Evolutionary conservation across 208 protist species (phyloP).

Genomic region (Angomonas ambiguus): DNA sequence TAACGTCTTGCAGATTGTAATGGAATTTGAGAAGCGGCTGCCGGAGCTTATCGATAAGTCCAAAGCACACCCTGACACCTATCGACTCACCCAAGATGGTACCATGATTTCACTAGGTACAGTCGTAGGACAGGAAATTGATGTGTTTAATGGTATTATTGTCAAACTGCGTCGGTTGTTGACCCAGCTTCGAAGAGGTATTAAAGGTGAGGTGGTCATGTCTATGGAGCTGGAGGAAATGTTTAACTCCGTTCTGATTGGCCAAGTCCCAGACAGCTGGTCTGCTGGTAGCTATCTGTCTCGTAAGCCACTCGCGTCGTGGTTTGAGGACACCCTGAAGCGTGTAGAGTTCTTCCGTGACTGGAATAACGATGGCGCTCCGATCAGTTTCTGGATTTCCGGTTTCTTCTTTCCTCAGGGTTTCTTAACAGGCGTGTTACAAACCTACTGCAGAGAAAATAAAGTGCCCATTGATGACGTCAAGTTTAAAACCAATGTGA

Average conservation of each 20-base stretch:
- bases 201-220: constrained; percentile 92
- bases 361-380: constrained; percentile 93
- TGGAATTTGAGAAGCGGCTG: constrained; percentile 75
- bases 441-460: constrained; percentile 87
- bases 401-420: constrained; percentile 99
- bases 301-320: constrained; percentile 94
- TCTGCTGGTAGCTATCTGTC: constrained; percentile 91
- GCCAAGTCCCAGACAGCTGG: constrained; percentile 92
- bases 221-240: constrained; percentile 86
- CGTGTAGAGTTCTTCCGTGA: constrained; percentile 92
- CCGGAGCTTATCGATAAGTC: constrained; percentile 79
- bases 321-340: constrained; percentile 92
- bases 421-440: constrained; percentile 90
- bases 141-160: constrained; percentile 87
- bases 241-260: constrained; percentile 86
- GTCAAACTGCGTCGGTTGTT: constrained; percentile 69
- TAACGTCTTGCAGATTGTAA: constrained; percentile 70
- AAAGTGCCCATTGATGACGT: constrained; percentile 91
- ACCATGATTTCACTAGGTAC: constrained; percentile 90
- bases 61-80: constrained; percentile 75
- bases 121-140: constrained; percentile 86
- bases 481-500: constrained; percentile 84
- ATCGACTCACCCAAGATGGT: constrained; percentile 78
- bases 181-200: constrained; percentile 62
- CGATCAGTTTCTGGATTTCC: constrained; percentile 93